Evolutionary conservation across 768 basidiomycete species (phyloP).

Genomic region (Xerocomellus intermedius): DNA sequence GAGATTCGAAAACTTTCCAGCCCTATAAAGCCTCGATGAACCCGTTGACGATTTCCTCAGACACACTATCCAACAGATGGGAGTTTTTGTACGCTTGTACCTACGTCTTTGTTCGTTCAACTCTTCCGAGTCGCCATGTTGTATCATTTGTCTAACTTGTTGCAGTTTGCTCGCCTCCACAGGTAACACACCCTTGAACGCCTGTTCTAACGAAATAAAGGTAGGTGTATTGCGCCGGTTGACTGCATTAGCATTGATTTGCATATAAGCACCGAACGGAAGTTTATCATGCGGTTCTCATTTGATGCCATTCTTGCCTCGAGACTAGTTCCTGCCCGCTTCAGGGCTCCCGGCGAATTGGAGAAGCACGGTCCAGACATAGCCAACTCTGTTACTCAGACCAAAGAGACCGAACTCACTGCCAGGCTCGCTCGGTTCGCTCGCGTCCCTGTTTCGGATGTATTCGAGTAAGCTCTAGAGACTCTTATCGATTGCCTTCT

Average conservation of each 20-base stretch:
- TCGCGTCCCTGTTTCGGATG: constrained; percentile 17
- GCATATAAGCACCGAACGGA: constrained; percentile 9
- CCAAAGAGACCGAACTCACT: constrained; percentile 23
- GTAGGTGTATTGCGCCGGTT: constrained; percentile 5
- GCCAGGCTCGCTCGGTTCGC: constrained; percentile 28
- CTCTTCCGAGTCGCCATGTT: not conserved
- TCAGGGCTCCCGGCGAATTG: constrained; percentile 9
- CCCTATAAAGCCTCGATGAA: constrained; percentile 19
- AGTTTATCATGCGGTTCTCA: constrained; percentile 23
- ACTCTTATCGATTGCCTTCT: not conserved
- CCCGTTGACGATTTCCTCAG: constrained; percentile 7
- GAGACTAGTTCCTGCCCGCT: constrained; percentile 22
- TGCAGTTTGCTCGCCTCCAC: constrained; percentile 25
- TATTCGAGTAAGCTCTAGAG: constrained; percentile 25
- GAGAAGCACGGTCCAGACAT: constrained; percentile 28
- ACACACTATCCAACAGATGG: constrained; percentile 34
- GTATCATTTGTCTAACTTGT: constrained; percentile 7
- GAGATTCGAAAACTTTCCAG: constrained; percentile 22
- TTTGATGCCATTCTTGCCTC: constrained; percentile 21
- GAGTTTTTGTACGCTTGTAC: constrained; percentile 31
- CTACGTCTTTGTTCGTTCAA: constrained; percentile 26
- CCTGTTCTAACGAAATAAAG: constrained; percentile 9
- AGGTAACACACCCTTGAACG: constrained; percentile 32
- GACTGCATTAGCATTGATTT: constrained; percentile 3
- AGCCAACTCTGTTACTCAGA: constrained; percentile 9